Conservation (phyloP, 164 flowering plant genomes). For the Nelumbo lutea region DNA sequence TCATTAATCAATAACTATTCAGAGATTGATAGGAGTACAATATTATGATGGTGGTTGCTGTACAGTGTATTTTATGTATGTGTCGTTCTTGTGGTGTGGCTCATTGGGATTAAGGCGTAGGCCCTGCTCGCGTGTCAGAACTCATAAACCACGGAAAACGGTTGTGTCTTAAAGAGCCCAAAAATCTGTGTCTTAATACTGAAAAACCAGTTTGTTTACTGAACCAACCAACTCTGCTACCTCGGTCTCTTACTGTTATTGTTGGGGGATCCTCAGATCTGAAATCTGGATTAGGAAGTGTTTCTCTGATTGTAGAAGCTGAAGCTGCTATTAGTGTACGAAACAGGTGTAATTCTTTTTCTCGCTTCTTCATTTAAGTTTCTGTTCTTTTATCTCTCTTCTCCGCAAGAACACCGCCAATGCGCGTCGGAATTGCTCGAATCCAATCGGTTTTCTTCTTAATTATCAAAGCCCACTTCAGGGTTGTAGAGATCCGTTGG, state of each 20-base stretch:
- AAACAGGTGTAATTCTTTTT: background rate
- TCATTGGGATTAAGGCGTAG: background rate
- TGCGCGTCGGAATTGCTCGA: background rate
- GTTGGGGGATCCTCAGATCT: conserved; percentile 17
- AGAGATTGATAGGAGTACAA: too few relatives aligned
- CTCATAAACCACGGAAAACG: background rate
- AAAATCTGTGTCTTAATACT: background rate
- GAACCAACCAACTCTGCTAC: background rate
- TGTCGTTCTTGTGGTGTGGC: too few relatives aligned
- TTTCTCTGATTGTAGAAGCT: background rate
- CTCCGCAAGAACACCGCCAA: background rate
- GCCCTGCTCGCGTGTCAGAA: background rate
- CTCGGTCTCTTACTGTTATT: background rate
- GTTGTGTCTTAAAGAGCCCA: background rate
- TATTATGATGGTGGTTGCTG: too few relatives aligned
- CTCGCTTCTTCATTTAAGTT: background rate
- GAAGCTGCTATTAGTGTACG: background rate
- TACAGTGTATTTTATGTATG: too few relatives aligned
- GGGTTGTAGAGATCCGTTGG: background rate
- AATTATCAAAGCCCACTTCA: background rate
- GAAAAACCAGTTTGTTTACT: background rate
- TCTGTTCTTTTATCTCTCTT: background rate
- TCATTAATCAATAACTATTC: too few relatives aligned
- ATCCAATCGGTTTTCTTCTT: background rate
- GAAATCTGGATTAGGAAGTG: conserved; percentile 6